A percentile compares a stretch with the other conserved stretches of the same genome.
These are phyloP conservation scores for Botrytis deweyae DNA, from an alignment of 2,329 filamentous ascomycete species.

Conservation along the genomic window DNA sequence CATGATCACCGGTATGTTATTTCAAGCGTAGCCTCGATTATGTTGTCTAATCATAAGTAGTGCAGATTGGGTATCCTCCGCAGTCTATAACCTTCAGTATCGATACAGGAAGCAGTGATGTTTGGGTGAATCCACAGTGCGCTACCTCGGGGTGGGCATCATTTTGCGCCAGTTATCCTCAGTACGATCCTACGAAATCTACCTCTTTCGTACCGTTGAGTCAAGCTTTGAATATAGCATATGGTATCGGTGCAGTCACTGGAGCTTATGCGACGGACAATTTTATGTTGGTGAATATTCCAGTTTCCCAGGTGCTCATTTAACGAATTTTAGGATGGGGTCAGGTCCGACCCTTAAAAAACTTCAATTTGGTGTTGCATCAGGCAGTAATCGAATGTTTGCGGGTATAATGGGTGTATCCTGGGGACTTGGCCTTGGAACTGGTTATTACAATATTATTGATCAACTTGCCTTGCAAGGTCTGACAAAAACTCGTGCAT, in stretches of 20 bases:
- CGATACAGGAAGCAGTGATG: slow-evolving; percentile 19
- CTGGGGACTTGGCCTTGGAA: slow-evolving; percentile 17
- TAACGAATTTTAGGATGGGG: background rate
- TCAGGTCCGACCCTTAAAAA: slow-evolving; percentile 16
- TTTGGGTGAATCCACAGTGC: slow-evolving; percentile 19
- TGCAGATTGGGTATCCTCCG: slow-evolving; percentile 17
- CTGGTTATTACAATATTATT: slow-evolving; percentile 26
- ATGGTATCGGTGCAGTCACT: slow-evolving; percentile 14
- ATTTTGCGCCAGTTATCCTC: slow-evolving; percentile 10
- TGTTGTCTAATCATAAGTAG: slow-evolving; percentile 4
- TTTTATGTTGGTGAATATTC: slow-evolving; percentile 2
- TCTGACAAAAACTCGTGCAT: slow-evolving; percentile 28
- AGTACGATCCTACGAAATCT: slow-evolving; percentile 14
- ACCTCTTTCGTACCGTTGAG: background rate
- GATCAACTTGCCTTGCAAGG: slow-evolving; percentile 26
- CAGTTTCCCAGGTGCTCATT: background rate
- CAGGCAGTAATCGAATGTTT: slow-evolving; percentile 10
- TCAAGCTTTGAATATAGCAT: slow-evolving; percentile 5
- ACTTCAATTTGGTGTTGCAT: slow-evolving; percentile 23
- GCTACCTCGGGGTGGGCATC: slow-evolving; percentile 20
- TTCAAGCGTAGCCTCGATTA: background rate
- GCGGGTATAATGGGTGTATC: slow-evolving; percentile 24
- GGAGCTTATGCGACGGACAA: slow-evolving; percentile 16
- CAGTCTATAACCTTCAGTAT: slow-evolving; percentile 15
- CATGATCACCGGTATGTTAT: slow-evolving; percentile 14